A percentile compares a stretch with the other conserved stretches of the same genome.
Evolutionary conservation across 129 eudicot species (phyloP).

Genomic region (Flaveria bidentis): DNA sequence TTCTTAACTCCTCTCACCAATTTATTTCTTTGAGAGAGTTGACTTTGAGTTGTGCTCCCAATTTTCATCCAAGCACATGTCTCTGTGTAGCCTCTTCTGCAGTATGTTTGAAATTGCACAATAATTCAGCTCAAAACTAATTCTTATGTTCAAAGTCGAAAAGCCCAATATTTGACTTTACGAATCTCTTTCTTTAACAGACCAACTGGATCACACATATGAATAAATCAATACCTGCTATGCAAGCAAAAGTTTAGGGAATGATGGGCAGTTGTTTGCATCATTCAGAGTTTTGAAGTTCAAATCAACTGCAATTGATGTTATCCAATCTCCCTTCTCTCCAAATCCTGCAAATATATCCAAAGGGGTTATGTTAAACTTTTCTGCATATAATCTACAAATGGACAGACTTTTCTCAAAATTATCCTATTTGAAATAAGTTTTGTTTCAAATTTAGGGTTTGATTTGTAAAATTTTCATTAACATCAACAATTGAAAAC

Average conservation of each 20-base stretch:
- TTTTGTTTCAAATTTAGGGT: constrained; percentile 19
- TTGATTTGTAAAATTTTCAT: constrained; percentile 1
- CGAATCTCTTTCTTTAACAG: background rate
- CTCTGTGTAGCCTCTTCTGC: constrained; percentile 47
- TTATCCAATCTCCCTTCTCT: constrained; percentile 16
- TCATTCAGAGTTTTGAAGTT: constrained; percentile 30
- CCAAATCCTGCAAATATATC: constrained; percentile 13
- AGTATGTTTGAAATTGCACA: constrained; percentile 19
- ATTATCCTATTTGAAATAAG: background rate
- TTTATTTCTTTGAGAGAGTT: constrained; percentile 30
- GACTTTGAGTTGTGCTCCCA: constrained; percentile 26
- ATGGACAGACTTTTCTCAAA: constrained; percentile 1
- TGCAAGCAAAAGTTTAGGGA: constrained; percentile 35
- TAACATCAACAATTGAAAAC: background rate
- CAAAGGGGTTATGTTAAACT: background rate
- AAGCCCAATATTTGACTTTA: background rate
- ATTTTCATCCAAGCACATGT: constrained; percentile 29
- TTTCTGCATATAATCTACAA: constrained; percentile 2
- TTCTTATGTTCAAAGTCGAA: background rate
- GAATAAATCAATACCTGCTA: constrained; percentile 44
- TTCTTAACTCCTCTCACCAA: constrained; percentile 21
- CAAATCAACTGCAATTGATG: constrained; percentile 7
- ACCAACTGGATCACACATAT: constrained; percentile 1
- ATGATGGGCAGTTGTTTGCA: constrained; percentile 60
- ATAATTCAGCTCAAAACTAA: constrained; percentile 9